phyloP scores from a whole-genome alignment of 1,284 basidiomycete genomes.

The Pascua sp. region DNA sequence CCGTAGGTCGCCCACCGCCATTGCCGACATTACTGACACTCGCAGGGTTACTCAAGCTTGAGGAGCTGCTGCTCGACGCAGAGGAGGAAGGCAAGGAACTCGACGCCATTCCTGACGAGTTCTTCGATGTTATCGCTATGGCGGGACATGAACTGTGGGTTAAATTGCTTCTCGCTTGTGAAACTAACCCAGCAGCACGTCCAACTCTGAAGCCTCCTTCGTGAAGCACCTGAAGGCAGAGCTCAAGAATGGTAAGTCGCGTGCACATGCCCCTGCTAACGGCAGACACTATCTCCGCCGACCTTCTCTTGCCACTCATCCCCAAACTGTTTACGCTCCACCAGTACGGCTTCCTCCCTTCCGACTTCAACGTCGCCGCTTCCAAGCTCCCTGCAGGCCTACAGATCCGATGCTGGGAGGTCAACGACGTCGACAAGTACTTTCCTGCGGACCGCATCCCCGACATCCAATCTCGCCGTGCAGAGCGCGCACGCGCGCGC shows the following conservation, averaged over 20 bases:
- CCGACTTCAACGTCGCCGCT: slow-evolving; percentile 28
- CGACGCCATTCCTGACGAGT: slow-evolving; percentile 30
- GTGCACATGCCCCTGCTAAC: background rate
- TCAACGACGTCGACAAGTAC: slow-evolving; percentile 27
- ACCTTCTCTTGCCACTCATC: slow-evolving; percentile 25
- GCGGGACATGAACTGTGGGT: slow-evolving; percentile 41
- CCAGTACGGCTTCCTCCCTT: slow-evolving; percentile 35
- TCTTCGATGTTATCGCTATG: slow-evolving; percentile 30
- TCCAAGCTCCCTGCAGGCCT: slow-evolving; percentile 33
- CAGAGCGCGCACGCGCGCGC: slow-evolving; percentile 28
- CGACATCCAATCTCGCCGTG: slow-evolving; percentile 12
- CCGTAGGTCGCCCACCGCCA: slow-evolving; percentile 19
- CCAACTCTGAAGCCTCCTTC: slow-evolving; percentile 26
- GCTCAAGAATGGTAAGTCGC: slow-evolving; percentile 20
- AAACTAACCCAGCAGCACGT: slow-evolving; percentile 16
- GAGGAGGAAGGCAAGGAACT: slow-evolving; percentile 23
- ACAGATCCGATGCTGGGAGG: slow-evolving; percentile 43
- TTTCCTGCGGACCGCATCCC: slow-evolving; percentile 28
- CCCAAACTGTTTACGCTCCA: slow-evolving; percentile 30
- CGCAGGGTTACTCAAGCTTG: slow-evolving; percentile 27
- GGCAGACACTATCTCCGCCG: slow-evolving; percentile 22
- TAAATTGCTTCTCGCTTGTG: background rate
- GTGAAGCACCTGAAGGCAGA: slow-evolving; percentile 32
- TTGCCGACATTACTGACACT: background rate
- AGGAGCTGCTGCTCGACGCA: slow-evolving; percentile 31